These are phyloP conservation scores for Aspergillus pseudoterreus DNA, from an alignment of 2,329 filamentous ascomycete genomes.

Conservation along the genomic window DNA sequence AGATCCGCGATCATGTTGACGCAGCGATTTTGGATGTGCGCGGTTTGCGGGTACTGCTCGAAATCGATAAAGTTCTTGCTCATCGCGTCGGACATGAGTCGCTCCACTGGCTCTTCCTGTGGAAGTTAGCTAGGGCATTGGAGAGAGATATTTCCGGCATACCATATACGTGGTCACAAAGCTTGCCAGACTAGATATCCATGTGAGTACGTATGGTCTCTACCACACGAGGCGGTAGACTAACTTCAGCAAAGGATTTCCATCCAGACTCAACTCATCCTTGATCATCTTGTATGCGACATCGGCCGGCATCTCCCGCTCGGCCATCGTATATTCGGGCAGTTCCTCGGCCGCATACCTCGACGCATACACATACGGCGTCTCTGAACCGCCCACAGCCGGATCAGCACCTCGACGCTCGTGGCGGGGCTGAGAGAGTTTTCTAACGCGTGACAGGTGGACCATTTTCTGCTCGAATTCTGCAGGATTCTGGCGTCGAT, in stretches of 20 bases:
- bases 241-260: constrained; percentile 65
- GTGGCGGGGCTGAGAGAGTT: constrained; percentile 26
- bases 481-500: background rate
- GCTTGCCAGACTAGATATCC: constrained; percentile 29
- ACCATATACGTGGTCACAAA: constrained; percentile 69
- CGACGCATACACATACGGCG: constrained; percentile 75
- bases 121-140: background rate
- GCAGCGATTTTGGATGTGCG: constrained; percentile 63
- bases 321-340: constrained; percentile 78
- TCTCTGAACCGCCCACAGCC: background rate
- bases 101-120: constrained; percentile 57
- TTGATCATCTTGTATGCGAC: constrained; percentile 63
- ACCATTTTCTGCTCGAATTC: constrained; percentile 27
- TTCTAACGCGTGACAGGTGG: constrained; percentile 31
- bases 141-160: background rate
- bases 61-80: constrained; percentile 70
- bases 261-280: constrained; percentile 62
- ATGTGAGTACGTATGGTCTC: background rate
- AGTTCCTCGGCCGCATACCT: constrained; percentile 76
- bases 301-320: constrained; percentile 78
- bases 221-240: constrained; percentile 21
- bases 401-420: constrained; percentile 33
- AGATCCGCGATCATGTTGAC: constrained; percentile 65
- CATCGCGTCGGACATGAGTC: constrained; percentile 65
- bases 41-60: constrained; percentile 60